Base-by-base conservation (phyloP, 2,329 filamentous ascomycete genomes). In the Fusarium sp. region DNA sequence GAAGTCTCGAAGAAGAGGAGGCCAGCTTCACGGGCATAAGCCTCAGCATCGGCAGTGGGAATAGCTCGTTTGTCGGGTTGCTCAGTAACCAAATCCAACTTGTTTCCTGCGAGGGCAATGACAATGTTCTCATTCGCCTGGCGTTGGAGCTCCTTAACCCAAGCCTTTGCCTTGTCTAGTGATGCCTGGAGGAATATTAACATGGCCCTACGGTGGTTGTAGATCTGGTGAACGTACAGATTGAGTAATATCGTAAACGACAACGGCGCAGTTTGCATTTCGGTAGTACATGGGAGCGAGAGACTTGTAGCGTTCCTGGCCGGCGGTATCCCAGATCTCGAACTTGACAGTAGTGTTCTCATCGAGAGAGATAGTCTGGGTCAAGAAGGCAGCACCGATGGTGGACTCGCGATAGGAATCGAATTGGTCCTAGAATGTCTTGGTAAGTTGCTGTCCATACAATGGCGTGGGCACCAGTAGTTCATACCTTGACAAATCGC, bases 111-210 rank as follows among this genome's bases (percentile, higher is more conserved):
- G 46, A 99, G 91, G 51, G 96, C 96, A 80, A 99, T 99, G 83
- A 99, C 95, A 83, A 99, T 99, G 84, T 98, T 98, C 84, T 99
- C 96, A 86, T 98, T 99, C 72, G 97, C 96, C 85, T 99, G 96
- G 81, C 96, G 92, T 84, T 99, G 96, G 61, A 99, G 91, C 82
- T 99, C 96, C 86, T 98, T 98, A 66, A 99, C 95, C 96, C 96
- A 99, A 48, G 95, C 93, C 84, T 99, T 99, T 77, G 97, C 97
- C 87, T 99, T 99, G 84, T 99, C 97, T 79, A 99, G 88, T 52
- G 96, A 99, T 74, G 95, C 90, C 96, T 54, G 42, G 48, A 25
- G 18, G 49, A 19, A 37, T 37, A 61, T 78, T 65, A 78, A 64
- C 31, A 54, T 60, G 44, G 35, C 49, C n/a, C 19, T 25, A 67